Conservation (phyloP, 495 filamentous ascomycete genomes). For the Penicillium subrubescens region DNA sequence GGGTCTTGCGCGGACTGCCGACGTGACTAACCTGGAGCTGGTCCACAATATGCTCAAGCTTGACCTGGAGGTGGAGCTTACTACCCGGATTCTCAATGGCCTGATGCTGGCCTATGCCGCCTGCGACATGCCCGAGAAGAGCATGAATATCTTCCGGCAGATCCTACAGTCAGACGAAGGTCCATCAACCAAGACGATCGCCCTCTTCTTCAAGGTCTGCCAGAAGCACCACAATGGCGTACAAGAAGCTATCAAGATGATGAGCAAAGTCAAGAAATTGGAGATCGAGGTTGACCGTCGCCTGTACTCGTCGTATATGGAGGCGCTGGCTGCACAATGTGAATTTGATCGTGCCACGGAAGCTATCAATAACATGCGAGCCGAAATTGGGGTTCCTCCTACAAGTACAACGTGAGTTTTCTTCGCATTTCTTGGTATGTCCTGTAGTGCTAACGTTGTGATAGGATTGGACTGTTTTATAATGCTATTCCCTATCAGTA, state of each 20-base stretch:
- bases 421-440: not conserved
- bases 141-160: slow-evolving; percentile 78
- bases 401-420: slow-evolving; percentile 72
- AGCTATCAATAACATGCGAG: slow-evolving; percentile 65
- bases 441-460: slow-evolving; percentile 29
- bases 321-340: slow-evolving; percentile 70
- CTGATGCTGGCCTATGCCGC: slow-evolving; percentile 83
- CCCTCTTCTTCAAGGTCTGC: slow-evolving; percentile 76
- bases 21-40: slow-evolving; percentile 66
- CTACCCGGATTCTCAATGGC: slow-evolving; percentile 74
- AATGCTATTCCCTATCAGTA: slow-evolving; percentile 64
- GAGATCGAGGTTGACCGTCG: slow-evolving; percentile 72
- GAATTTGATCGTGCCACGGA: slow-evolving; percentile 64
- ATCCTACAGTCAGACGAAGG: slow-evolving; percentile 78
- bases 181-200: slow-evolving; percentile 75
- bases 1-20: slow-evolving; percentile 67
- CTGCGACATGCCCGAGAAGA: slow-evolving; percentile 62
- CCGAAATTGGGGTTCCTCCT: slow-evolving; percentile 62
- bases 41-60: slow-evolving; percentile 93
- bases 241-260: slow-evolving; percentile 67
- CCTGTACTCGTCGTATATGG: slow-evolving; percentile 74
- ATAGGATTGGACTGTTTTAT: slow-evolving; percentile 70
- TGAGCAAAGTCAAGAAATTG: slow-evolving; percentile 70
- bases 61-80: slow-evolving; percentile 74
- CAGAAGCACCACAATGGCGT: slow-evolving; percentile 64